Base-by-base conservation (phyloP, 129 eudicot species). In the Chrysanthemum seticuspe region DNA sequence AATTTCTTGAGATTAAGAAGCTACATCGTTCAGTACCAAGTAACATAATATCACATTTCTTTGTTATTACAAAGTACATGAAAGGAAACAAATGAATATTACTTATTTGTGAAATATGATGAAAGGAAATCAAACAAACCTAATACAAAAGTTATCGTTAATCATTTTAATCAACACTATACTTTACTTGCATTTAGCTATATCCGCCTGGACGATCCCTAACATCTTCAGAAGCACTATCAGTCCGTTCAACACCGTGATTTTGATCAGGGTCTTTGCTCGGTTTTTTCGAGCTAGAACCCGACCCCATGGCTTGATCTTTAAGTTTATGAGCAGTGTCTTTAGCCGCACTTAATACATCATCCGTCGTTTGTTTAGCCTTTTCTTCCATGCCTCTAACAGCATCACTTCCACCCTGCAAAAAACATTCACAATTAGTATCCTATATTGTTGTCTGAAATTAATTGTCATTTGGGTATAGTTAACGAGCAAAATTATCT, bases 201-300 rank as follows among this genome's bases (percentile, higher is more conserved):
- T 79, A 79, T 68, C 83, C 83, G 13, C 83, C 79, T 7, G 83
- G 83, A 16, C 83, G 83, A 62, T 54, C 70, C 71, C 83, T 67
- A 57, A 79, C 74, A 62, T 79, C 83, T 61, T 79, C 83, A 74
- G 74, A 72, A 59, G 79, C 74, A 68, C 67, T 79, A 1, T 79
- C 79, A 1, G 83, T 79, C 13, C 25, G 9, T 69, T 79, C 75
- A 56, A 66, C 65, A 13, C 78, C 75, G 2, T 77, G 81, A 62
- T 77, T 70, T 2, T 31, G 76, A 1, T 70, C 75, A 0, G 81
- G 81, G 59, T 77, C 13, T 5, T 23, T 52, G 65, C 75, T 59
- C 14, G 79, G 79, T 56, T 66, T 51, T 21, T 67, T 31, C 6
- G 25, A 15, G 12, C 18, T 31, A 15, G 16, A 19, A 10, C 62